Conservation (phyloP, 2,329 filamentous ascomycete species). For the Ophiostoma himal-ulmi region DNA sequence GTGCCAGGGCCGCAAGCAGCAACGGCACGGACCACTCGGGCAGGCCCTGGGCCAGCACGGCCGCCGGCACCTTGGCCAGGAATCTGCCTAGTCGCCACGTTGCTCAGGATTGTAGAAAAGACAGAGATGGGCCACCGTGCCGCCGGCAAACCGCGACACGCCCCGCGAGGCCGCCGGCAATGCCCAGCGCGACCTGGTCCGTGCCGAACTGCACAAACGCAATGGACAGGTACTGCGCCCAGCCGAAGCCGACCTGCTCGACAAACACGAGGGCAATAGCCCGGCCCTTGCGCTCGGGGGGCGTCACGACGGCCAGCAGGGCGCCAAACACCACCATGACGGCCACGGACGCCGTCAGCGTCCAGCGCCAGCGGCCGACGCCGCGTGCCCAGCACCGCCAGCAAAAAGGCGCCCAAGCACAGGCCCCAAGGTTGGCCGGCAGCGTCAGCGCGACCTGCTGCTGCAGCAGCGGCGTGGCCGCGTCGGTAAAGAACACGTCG, state of each 20-base stretch:
- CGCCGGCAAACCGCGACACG: slow-evolving; percentile 40
- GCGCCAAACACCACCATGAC: slow-evolving; percentile 45
- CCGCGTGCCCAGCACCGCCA: slow-evolving; percentile 38
- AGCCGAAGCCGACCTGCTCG: slow-evolving; percentile 41
- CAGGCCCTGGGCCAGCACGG: background rate
- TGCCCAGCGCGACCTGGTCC: slow-evolving; percentile 43
- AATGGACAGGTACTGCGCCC: slow-evolving; percentile 44
- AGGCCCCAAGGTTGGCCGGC: slow-evolving; percentile 39
- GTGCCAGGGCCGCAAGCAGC: background rate
- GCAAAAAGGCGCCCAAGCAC: slow-evolving; percentile 37
- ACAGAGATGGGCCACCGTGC: slow-evolving; percentile 37
- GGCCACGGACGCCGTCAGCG: slow-evolving; percentile 38
- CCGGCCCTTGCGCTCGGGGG: slow-evolving; percentile 40
- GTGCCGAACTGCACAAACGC: slow-evolving; percentile 46
- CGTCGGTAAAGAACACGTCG: slow-evolving; percentile 39
- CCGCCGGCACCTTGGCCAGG: background rate
- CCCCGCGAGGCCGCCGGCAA: slow-evolving; percentile 41
- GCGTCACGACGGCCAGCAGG: slow-evolving; percentile 39
- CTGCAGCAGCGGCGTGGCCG: slow-evolving; percentile 30
- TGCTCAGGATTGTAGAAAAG: background rate
- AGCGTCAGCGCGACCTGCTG: background rate
- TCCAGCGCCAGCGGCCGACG: slow-evolving; percentile 44
- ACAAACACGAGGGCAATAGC: slow-evolving; percentile 45
- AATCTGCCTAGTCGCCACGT: background rate
- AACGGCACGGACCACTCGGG: background rate